A percentile compares a stretch with the other conserved stretches of the same genome.
Conservation (phyloP, 2,329 filamentous ascomycete genomes). For the Botrytis pseudocinerea region DNA sequence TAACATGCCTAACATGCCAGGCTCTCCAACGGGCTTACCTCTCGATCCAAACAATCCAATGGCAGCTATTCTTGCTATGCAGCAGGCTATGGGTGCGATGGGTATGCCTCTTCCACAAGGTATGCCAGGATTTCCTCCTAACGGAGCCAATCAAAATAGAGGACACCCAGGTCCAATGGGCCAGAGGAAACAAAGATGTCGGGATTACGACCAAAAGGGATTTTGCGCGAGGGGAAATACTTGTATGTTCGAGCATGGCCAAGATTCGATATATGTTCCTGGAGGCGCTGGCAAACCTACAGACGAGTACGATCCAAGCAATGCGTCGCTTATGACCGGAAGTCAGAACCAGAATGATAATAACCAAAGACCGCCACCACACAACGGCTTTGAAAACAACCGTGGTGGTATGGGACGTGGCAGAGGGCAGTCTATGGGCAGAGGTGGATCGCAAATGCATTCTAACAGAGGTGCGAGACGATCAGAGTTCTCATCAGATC, state of each 20-base stretch:
- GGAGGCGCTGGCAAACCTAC: constrained; percentile 27
- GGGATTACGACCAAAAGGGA: constrained; percentile 71
- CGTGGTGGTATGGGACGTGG: constrained; percentile 41
- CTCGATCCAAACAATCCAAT: constrained; percentile 63
- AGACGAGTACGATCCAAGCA: constrained; percentile 60
- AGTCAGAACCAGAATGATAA: constrained; percentile 30
- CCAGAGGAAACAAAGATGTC: constrained; percentile 51
- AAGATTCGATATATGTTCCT: constrained; percentile 49
- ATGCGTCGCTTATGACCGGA: constrained; percentile 47
- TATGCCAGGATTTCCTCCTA: constrained; percentile 41
- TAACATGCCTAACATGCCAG: constrained; percentile 31
- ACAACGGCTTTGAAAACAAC: constrained; percentile 20
- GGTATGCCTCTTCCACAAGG: constrained; percentile 49
- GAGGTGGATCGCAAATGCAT: constrained; percentile 29
- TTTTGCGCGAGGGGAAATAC: constrained; percentile 67
- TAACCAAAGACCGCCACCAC: background rate
- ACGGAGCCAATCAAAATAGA: constrained; percentile 20
- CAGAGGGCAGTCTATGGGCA: constrained; percentile 37
- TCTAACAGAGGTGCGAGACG: constrained; percentile 35
- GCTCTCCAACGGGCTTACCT: constrained; percentile 43
- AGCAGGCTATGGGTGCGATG: constrained; percentile 47
- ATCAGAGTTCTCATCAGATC: constrained; percentile 64
- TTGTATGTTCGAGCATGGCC: constrained; percentile 70
- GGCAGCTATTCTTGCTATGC: constrained; percentile 61
- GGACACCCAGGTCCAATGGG: constrained; percentile 17